Percentiles rank a stretch among this genome's conserved stretches.
Conservation (phyloP, 2,329 filamentous ascomycete genomes). For the Fusarium odoratissimum region DNA sequence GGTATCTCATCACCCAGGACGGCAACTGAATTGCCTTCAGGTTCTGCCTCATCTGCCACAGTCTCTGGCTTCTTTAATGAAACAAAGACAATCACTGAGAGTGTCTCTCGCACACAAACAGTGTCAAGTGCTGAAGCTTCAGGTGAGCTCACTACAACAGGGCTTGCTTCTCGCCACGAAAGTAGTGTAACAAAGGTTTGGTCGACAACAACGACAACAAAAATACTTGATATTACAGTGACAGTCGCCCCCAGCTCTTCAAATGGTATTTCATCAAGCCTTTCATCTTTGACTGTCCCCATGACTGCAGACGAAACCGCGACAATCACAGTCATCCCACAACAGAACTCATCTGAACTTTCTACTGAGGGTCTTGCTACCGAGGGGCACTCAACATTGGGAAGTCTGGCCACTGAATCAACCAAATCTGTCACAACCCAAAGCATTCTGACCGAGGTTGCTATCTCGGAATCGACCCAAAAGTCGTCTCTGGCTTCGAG, state of each 20-base stretch:
- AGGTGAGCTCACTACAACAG: not conserved
- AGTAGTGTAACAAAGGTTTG: not conserved
- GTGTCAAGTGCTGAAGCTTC: not conserved
- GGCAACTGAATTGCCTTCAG: not conserved
- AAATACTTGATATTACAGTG: conserved; percentile 25
- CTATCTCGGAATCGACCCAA: not conserved
- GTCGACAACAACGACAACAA: conserved; percentile 24
- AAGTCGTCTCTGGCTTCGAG: not conserved
- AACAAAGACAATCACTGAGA: not conserved
- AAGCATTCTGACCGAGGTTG: not conserved
- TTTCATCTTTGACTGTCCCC: not conserved
- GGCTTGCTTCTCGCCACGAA: not conserved
- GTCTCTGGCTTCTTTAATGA: not conserved
- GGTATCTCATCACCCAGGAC: not conserved
- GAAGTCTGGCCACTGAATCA: not conserved
- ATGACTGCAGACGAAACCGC: conserved; percentile 1
- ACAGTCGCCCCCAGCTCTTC: conserved; percentile 2
- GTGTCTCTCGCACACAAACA: not conserved
- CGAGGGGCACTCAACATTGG: not conserved
- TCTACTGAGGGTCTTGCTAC: not conserved
- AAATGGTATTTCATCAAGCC: not conserved
- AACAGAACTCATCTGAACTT: conserved; percentile 3
- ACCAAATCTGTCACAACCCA: not conserved
- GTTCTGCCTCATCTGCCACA: not conserved
- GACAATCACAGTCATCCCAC: conserved; percentile 6